Evolutionary conservation across 371 early-diverging fungal genomes (phyloP).

Genomic region (Mucor saturninus): DNA sequence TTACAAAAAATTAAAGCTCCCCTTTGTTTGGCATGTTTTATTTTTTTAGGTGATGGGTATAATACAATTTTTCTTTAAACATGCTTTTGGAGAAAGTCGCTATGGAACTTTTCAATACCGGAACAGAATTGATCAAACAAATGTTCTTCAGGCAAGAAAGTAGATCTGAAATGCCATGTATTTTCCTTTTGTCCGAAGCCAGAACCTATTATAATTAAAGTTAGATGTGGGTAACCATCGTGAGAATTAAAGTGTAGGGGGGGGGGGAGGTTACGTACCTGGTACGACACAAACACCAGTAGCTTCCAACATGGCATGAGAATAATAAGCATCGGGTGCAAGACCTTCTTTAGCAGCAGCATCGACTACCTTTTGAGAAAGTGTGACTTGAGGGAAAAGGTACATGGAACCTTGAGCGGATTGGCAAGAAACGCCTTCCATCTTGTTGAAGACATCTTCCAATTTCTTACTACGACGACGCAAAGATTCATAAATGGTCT

Average conservation of each 20-base stretch:
- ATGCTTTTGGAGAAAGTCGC: conserved; percentile 60
- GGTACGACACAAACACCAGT: conserved; percentile 85
- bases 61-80: not conserved
- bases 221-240: conserved; percentile 3
- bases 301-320: conserved; percentile 88
- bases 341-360: conserved; percentile 68
- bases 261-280: conserved; percentile 28
- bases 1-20: not conserved
- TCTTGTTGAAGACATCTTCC: conserved; percentile 75
- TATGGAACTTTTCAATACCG: conserved; percentile 79
- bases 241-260: conserved; percentile 9
- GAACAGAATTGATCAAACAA: conserved; percentile 88
- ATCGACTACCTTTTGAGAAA: conserved; percentile 77
- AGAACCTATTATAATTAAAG: conserved; percentile 38
- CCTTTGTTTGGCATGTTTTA: not conserved
- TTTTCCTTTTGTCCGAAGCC: conserved; percentile 93
- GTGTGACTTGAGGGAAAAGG: conserved; percentile 84
- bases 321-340: conserved; percentile 83
- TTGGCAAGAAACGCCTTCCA: conserved; percentile 91
- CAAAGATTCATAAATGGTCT: conserved; percentile 83
- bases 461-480: conserved; percentile 80
- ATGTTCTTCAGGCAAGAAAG: conserved; percentile 94
- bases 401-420: conserved; percentile 95
- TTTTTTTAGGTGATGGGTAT: not conserved
- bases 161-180: conserved; percentile 95